Evolutionary conservation across 208 protist genomes (phyloP).

Genomic region (Vickermania ingenoplastis): DNA sequence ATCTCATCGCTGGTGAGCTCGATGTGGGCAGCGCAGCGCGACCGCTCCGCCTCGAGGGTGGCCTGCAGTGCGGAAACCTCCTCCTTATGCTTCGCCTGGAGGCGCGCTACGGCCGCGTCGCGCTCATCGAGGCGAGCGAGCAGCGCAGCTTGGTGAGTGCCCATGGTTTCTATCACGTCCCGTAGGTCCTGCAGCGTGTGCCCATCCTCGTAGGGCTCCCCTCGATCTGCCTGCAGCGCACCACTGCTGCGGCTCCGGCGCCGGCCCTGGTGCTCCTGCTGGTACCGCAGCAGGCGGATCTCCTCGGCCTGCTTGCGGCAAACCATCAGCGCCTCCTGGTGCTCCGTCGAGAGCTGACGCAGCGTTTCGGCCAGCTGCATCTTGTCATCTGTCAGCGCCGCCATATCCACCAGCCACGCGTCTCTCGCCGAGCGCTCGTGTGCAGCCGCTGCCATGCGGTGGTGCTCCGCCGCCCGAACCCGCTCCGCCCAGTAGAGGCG

Average conservation of each 20-base stretch:
- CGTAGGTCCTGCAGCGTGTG: neutral
- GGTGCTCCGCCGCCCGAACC: neutral
- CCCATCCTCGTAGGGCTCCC: no score
- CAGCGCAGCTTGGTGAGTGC: neutral
- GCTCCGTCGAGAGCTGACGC: neutral
- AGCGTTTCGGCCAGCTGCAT: neutral
- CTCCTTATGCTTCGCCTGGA: neutral
- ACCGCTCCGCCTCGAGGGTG: neutral
- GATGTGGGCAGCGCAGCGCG: neutral
- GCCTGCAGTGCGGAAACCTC: neutral
- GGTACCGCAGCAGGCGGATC: neutral
- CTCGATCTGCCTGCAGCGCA: neutral
- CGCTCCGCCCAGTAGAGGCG: neutral
- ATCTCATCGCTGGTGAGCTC: neutral
- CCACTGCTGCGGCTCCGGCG: neutral
- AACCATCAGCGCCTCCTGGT: neutral
- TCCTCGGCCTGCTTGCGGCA: neutral
- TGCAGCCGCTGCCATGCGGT: neutral
- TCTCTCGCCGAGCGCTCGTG: neutral
- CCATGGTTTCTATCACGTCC: neutral
- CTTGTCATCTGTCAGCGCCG: slow-evolving; percentile 14
- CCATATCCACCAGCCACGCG: slow-evolving; percentile 9
- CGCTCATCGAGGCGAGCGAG: neutral
- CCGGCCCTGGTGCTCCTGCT: neutral
- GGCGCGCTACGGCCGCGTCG: neutral